phyloP scores from a whole-genome alignment of 1,284 basidiomycete species.

The Blastosporella zonata region DNA sequence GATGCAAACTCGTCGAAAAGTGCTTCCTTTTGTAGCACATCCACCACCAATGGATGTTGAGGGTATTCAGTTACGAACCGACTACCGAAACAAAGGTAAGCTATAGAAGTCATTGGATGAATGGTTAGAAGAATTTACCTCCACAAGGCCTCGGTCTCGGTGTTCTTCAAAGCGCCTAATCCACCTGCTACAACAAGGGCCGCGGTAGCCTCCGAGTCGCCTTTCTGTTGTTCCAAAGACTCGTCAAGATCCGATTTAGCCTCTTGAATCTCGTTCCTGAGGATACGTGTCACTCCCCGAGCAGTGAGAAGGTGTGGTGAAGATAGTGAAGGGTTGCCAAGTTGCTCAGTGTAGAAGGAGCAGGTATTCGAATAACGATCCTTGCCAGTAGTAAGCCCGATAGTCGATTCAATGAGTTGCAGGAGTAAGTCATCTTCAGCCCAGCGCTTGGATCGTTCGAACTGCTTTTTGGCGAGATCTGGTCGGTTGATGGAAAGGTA shows the following conservation, averaged over 20 bases:
- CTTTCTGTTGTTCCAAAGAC: constrained; percentile 58
- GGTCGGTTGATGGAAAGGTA: constrained; percentile 82
- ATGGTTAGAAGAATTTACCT: constrained; percentile 46
- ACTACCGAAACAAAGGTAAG: constrained; percentile 33
- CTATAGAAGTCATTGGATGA: constrained; percentile 10
- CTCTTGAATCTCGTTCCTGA: constrained; percentile 78
- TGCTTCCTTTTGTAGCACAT: constrained; percentile 57
- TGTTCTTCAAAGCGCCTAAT: constrained; percentile 54
- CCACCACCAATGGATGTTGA: constrained; percentile 64
- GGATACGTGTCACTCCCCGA: constrained; percentile 80
- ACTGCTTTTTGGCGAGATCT: constrained; percentile 84
- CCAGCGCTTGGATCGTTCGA: constrained; percentile 77
- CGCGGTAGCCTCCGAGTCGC: constrained; percentile 68
- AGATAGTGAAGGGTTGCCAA: constrained; percentile 80
- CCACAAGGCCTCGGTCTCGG: constrained; percentile 64
- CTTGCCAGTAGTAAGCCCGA: constrained; percentile 78
- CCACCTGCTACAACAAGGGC: constrained; percentile 66
- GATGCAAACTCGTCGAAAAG: constrained; percentile 71
- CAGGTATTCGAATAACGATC: constrained; percentile 70
- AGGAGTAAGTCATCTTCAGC: constrained; percentile 88
- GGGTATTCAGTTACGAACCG: constrained; percentile 58
- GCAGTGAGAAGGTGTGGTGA: constrained; percentile 76
- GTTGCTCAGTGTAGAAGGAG: constrained; percentile 91
- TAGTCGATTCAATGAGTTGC: constrained; percentile 86
- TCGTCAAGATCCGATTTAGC: constrained; percentile 86